A percentile compares a stretch with the other conserved stretches of the same genome.
Evolutionary conservation across 352 stramenopile species (phyloP).

Genomic region (Phytophthora idaei): DNA sequence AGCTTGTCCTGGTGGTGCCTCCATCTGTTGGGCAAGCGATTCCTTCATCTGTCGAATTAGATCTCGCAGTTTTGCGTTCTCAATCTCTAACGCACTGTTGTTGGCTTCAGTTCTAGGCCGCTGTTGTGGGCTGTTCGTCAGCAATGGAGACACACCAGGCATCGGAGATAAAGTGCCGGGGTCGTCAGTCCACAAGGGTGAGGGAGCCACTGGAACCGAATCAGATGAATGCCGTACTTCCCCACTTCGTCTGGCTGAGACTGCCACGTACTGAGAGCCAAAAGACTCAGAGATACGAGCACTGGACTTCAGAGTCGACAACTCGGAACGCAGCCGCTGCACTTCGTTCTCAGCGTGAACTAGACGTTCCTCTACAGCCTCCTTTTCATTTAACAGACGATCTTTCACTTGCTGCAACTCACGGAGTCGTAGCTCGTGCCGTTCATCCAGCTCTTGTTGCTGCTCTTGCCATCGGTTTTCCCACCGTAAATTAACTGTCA

Average conservation of each 20-base stretch:
- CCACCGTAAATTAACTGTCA: constrained; percentile 67
- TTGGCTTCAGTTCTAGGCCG: background rate
- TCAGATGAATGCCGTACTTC: constrained; percentile 26
- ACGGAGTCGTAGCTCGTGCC: constrained; percentile 51
- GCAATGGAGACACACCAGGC: constrained; percentile 49
- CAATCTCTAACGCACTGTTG: constrained; percentile 42
- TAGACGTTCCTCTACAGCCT: constrained; percentile 60
- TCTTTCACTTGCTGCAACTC: constrained; percentile 69
- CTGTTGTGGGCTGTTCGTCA: constrained; percentile 50
- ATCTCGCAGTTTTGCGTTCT: constrained; percentile 71
- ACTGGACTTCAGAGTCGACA: constrained; percentile 51
- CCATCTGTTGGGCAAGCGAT: constrained; percentile 54
- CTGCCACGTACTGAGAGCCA: constrained; percentile 35
- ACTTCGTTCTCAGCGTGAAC: constrained; percentile 68
- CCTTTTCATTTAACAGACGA: constrained; percentile 57
- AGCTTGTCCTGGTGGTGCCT: constrained; percentile 12
- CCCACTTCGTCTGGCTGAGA: constrained; percentile 3
- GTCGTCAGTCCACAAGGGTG: constrained; percentile 75
- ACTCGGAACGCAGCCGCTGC: constrained; percentile 55
- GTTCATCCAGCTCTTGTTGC: constrained; percentile 54
- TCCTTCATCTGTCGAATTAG: constrained; percentile 84
- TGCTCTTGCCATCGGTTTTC: constrained; percentile 74
- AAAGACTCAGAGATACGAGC: constrained; percentile 58
- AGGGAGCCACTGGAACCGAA: constrained; percentile 33
- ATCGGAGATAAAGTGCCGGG: constrained; percentile 60